These are phyloP conservation scores for Calonectria honghensis DNA, from an alignment of 2,329 filamentous ascomycete species.

Conservation along the genomic window DNA sequence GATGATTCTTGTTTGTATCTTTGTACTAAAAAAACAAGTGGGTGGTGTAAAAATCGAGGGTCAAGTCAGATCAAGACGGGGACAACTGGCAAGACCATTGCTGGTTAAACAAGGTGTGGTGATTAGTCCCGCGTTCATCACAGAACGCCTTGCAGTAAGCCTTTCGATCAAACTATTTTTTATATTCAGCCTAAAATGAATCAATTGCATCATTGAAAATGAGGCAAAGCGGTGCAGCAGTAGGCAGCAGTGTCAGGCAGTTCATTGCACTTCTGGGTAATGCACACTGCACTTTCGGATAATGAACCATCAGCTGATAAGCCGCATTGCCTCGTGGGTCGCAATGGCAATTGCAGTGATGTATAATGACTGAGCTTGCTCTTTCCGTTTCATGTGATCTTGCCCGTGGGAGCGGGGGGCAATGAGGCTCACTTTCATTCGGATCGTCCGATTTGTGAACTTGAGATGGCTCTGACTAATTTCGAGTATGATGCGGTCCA, in stretches of 20 bases:
- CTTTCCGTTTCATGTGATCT: background rate
- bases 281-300: background rate
- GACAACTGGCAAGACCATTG: background rate
- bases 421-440: background rate
- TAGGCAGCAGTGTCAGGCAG: background rate
- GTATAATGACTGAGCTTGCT: fast-evolving
- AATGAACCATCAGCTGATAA: background rate
- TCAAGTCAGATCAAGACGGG: background rate
- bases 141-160: background rate
- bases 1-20: background rate
- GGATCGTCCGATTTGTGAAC: too few relatives aligned
- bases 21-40: background rate
- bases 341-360: background rate
- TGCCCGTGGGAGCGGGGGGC: background rate
- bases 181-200: background rate
- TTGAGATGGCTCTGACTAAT: too few relatives aligned
- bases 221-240: background rate
- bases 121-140: background rate
- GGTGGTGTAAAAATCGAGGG: background rate
- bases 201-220: background rate
- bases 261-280: background rate
- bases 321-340: background rate
- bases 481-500: background rate
- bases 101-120: background rate
- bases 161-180: background rate